Evolutionary conservation across 352 stramenopile species (phyloP).

Genomic region (Globisporangium cystogenes): DNA sequence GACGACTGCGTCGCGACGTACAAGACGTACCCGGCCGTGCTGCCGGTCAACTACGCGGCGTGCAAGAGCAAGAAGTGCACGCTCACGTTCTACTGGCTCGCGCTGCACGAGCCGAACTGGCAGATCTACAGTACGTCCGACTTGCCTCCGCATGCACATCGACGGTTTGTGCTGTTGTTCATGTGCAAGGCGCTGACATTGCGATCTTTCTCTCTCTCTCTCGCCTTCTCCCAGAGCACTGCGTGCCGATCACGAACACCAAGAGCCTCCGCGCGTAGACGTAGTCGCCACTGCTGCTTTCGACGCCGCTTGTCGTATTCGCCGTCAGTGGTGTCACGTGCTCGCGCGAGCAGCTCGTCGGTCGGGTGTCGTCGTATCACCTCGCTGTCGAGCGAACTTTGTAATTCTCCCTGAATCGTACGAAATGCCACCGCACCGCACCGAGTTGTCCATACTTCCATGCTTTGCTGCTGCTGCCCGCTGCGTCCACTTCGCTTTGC

Average conservation of each 20-base stretch:
- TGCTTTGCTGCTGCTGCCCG: too few relatives aligned
- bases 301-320: too few relatives aligned
- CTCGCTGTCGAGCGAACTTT: too few relatives aligned
- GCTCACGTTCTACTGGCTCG: slow-evolving; percentile 61
- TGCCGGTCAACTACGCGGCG: slow-evolving; percentile 43
- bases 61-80: slow-evolving; percentile 42
- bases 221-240: slow-evolving; percentile 17
- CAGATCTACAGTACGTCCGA: slow-evolving; percentile 18
- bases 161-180: neutral
- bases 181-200: neutral
- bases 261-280: too few relatives aligned
- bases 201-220: neutral
- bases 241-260: slow-evolving; percentile 22
- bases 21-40: slow-evolving; percentile 32
- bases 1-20: slow-evolving; percentile 36
- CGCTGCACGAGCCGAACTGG: slow-evolving; percentile 11
- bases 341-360: too few relatives aligned
- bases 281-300: too few relatives aligned
- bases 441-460: too few relatives aligned
- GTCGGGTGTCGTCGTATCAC: too few relatives aligned
- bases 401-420: too few relatives aligned
- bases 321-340: too few relatives aligned
- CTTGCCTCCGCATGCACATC: neutral
- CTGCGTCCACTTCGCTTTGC: too few relatives aligned
- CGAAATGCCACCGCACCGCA: too few relatives aligned